Percentiles rank a stretch among this genome's conserved stretches.
Evolutionary conservation across 1,139 yeast genomes (phyloP).

Genomic region (Scheffersomyces insectosa): DNA sequence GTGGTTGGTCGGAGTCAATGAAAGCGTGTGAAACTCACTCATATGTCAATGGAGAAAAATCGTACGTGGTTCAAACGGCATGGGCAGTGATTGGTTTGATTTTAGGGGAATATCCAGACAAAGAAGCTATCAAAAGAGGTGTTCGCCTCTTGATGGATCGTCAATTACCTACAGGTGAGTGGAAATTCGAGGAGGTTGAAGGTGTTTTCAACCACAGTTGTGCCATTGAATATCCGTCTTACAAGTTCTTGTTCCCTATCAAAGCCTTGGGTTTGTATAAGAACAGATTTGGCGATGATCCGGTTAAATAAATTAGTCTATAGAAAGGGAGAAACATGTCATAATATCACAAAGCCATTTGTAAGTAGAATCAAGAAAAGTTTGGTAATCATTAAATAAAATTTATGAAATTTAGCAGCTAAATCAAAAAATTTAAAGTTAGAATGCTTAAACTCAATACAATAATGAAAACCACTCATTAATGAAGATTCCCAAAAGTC

Average conservation of each 20-base stretch:
- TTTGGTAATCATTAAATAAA: neutral
- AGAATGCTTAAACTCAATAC: neutral
- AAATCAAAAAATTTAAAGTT: no score
- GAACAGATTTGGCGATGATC: conserved; percentile 31
- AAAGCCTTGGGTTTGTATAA: conserved; percentile 86
- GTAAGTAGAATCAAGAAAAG: neutral
- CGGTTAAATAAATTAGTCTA: neutral
- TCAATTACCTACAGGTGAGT: conserved; percentile 79
- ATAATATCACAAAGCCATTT: neutral
- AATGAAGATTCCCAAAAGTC: no score
- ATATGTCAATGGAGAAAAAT: conserved; percentile 59
- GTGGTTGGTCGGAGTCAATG: conserved; percentile 97
- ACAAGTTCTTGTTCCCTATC: conserved; percentile 84
- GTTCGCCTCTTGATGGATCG: conserved; percentile 62
- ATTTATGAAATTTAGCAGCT: no score
- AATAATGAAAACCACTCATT: neutral
- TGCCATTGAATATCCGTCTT: conserved; percentile 95
- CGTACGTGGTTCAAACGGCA: conserved; percentile 86
- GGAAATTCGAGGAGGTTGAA: conserved; percentile 82
- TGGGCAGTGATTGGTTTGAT: conserved; percentile 89
- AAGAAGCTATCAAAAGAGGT: conserved; percentile 61
- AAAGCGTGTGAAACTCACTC: conserved; percentile 79
- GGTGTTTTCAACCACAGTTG: conserved; percentile 93
- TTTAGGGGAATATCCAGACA: conserved; percentile 78
- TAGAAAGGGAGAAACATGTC: neutral